Percentiles rank a stretch among this genome's conserved stretches.
Evolutionary conservation across 495 filamentous ascomycete genomes (phyloP).

Genomic region (Aspergillus mulundensis): DNA sequence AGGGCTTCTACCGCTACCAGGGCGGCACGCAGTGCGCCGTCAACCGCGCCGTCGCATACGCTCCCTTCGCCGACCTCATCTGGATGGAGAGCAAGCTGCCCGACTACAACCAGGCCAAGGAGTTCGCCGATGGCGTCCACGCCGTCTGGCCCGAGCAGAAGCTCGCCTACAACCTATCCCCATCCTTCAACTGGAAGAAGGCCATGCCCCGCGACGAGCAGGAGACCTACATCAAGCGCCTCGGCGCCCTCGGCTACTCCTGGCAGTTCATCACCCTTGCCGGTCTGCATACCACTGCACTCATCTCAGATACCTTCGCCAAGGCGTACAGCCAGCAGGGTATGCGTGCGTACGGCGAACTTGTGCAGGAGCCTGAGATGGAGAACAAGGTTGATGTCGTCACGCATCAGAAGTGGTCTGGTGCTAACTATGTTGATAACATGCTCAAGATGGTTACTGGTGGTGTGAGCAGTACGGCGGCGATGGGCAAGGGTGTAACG

Average conservation of each 20-base stretch:
- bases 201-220: slow-evolving; percentile 93
- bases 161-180: slow-evolving; percentile 96
- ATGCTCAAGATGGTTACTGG: slow-evolving; percentile 96
- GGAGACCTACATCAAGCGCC: slow-evolving; percentile 92
- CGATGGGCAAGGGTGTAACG: slow-evolving; percentile 97
- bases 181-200: slow-evolving; percentile 99
- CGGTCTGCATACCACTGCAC: slow-evolving; percentile 91
- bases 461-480: slow-evolving; percentile 83
- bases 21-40: slow-evolving; percentile 90
- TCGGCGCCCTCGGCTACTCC: slow-evolving; percentile 86
- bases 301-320: slow-evolving; percentile 84
- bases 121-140: slow-evolving; percentile 93
- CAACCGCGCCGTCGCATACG: slow-evolving; percentile 88
- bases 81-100: slow-evolving; percentile 99
- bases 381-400: slow-evolving; percentile 86
- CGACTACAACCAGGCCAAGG: slow-evolving; percentile 85
- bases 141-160: slow-evolving; percentile 95
- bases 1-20: slow-evolving; percentile 89
- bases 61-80: slow-evolving; percentile 89
- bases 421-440: slow-evolving; percentile 90
- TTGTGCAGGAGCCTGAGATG: slow-evolving; percentile 97
- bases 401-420: slow-evolving; percentile 97
- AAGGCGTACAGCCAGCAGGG: slow-evolving; percentile 74
- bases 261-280: slow-evolving; percentile 99
- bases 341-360: slow-evolving; percentile 95